phyloP scores from a whole-genome alignment of 2,329 filamentous ascomycete genomes.

The Knufia fluminis region DNA sequence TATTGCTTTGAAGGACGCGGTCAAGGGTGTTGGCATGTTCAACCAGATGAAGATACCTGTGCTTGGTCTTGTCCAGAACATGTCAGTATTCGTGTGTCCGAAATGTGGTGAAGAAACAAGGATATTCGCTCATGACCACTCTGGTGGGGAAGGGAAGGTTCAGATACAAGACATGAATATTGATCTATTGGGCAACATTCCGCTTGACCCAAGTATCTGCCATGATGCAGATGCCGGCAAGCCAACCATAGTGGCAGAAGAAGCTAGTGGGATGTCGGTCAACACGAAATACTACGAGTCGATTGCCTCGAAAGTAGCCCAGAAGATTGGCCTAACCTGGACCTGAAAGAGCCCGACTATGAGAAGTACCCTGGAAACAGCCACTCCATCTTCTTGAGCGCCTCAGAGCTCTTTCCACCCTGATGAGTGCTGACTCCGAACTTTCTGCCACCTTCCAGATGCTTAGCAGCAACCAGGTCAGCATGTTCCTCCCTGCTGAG shows the following conservation, averaged over 20 bases:
- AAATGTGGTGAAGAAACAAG: conserved; percentile 64
- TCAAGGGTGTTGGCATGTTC: conserved; percentile 90
- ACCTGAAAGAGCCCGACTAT: conserved; percentile 13
- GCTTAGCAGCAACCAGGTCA: conserved; percentile 69
- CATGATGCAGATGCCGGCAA: conserved; percentile 78
- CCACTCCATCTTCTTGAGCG: conserved; percentile 70
- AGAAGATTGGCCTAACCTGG: conserved; percentile 36
- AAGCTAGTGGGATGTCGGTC: conserved; percentile 49
- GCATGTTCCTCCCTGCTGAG: conserved; percentile 67
- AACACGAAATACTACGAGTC: conserved; percentile 62
- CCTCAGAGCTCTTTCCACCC: conserved; percentile 62
- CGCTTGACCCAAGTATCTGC: conserved; percentile 76
- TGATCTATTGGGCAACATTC: conserved; percentile 78
- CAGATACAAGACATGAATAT: conserved; percentile 66
- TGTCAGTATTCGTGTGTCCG: conserved; percentile 76
- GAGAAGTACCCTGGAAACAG: conserved; percentile 59
- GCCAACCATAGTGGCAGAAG: conserved; percentile 83
- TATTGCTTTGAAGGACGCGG: conserved; percentile 80
- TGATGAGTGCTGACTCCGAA: conserved; percentile 80
- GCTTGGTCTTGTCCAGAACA: conserved; percentile 84
- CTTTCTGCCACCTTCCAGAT: conserved; percentile 65
- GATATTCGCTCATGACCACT: conserved; percentile 54
- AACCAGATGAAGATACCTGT: conserved; percentile 68
- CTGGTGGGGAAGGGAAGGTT: conserved; percentile 34
- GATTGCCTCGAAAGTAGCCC: conserved; percentile 52